Conservation (phyloP, 768 basidiomycete genomes). For the Termitomyces sp. region DNA sequence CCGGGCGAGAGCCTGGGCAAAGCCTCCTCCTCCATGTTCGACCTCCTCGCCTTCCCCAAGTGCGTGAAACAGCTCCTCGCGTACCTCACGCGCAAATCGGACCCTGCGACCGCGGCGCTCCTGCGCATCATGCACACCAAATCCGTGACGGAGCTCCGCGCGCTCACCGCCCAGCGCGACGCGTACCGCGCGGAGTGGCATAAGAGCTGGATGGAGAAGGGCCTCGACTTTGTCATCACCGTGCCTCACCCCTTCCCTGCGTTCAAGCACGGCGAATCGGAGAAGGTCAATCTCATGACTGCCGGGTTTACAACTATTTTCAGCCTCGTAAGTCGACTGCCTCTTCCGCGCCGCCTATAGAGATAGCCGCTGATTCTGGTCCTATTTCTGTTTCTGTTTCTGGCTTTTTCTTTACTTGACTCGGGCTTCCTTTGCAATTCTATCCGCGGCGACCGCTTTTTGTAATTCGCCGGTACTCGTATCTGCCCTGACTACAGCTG, state of each 20-base stretch:
- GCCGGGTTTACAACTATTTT: conserved; percentile 64
- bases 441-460: background rate
- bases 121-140: conserved; percentile 40
- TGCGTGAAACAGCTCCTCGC: conserved; percentile 41
- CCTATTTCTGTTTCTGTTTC: background rate
- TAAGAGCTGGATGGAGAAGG: conserved; percentile 39
- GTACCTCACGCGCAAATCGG: conserved; percentile 30
- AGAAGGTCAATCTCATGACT: conserved; percentile 50
- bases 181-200: conserved; percentile 40
- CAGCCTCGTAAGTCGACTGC: conserved; percentile 42
- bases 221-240: conserved; percentile 59
- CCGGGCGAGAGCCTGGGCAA: conserved; percentile 30
- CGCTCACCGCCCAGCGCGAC: conserved; percentile 41
- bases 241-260: conserved; percentile 63
- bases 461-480: background rate
- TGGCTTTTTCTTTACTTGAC: background rate
- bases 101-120: conserved; percentile 31
- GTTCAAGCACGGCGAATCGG: conserved; percentile 44
- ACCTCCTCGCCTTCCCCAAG: conserved; percentile 30
- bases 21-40: conserved; percentile 24
- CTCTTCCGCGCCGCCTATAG: background rate
- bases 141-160: conserved; percentile 44
- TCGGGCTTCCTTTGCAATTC: background rate
- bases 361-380: conserved; percentile 7
- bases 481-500: conserved; percentile 25